Evolutionary conservation across 169 alveolate species (phyloP), one percentile per base, ranked within the genome.

Genomic region (Babesia ovis): DNA sequence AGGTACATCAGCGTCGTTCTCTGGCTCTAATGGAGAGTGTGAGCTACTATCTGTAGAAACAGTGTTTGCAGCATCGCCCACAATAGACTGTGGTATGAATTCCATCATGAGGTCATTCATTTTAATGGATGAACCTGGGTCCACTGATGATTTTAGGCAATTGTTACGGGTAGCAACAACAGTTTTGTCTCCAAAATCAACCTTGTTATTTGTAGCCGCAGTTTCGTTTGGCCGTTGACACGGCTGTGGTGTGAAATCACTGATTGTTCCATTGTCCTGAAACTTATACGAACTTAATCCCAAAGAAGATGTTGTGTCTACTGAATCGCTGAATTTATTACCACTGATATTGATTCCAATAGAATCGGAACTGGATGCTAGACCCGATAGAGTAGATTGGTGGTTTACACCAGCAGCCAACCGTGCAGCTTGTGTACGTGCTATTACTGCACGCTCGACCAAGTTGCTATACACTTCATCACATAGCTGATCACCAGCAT

Each of bases 381-480:
- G n/a, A 14, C 14, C 46, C 46, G 46, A 39, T 14, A 14, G 46
- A 39, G 8, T 14, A 8, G n/a, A 9, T 39, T 39, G n/a, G 8
- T 14, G 8, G 56, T 48, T 48, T 18, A 31, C 8, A 14, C 68
- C 68, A 57, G 59, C 72, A 14, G 9, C 39, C 12, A 23, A 0
- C 29, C 74, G 59, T n/a, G 51, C 74, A 4, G 74, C 31, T 22
- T 64, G 45, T 3, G 62, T 64, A n/a, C 48, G 45, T 22, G 54
- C 79, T 23, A 35, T 25, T 11, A 66, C 42, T 16, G 62, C 23
- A 11, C 74, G 64, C 35, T 64, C 85, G 0, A 76, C 50, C 31
- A 76, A 11, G 2, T 67, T 46, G 2, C 31, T 31, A 55, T 76
- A 76, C 0, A 76, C 32, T 31, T 76, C 80, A n/a, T 76, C 85